A percentile compares a stretch with the other conserved stretches of the same genome.
Conservation (phyloP, 805 yeast species). For the Wickerhamomyces ciferrii region DNA sequence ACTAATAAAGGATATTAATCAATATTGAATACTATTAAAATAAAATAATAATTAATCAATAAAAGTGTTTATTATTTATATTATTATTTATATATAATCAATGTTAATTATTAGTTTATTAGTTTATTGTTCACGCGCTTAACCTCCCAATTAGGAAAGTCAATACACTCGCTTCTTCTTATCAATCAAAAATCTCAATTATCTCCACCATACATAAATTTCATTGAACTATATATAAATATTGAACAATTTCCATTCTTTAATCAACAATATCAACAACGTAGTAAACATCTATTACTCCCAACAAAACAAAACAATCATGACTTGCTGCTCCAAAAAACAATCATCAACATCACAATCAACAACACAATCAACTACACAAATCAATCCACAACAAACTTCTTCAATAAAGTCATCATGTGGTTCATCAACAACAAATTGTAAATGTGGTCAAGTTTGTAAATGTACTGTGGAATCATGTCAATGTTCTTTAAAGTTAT, state of each 20-base stretch:
- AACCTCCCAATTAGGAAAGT: background rate
- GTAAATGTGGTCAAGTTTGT: slow-evolving; percentile 22
- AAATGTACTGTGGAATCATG: slow-evolving; percentile 19
- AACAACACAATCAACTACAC: background rate
- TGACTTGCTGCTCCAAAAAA: background rate
- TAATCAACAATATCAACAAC: too few species aligned
- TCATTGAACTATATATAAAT: too few species aligned
- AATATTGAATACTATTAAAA: too few species aligned
- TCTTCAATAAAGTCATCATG: slow-evolving; percentile 21
- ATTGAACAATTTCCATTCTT: too few species aligned
- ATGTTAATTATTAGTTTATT: too few species aligned
- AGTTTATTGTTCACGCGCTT: too few species aligned
- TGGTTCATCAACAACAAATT: slow-evolving; percentile 13
- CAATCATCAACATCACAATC: background rate
- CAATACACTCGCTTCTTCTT: background rate
- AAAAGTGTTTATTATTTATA: too few species aligned
- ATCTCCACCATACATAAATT: background rate
- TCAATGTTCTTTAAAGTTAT: slow-evolving; percentile 19
- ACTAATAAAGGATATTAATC: too few species aligned
- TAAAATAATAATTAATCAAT: too few species aligned
- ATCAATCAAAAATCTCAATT: background rate
- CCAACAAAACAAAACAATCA: too few species aligned
- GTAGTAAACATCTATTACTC: too few species aligned
- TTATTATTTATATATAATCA: too few species aligned
- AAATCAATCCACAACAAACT: slow-evolving; percentile 14